Conservation (phyloP, 345 rosid genomes). For the Populus pruinosa region DNA sequence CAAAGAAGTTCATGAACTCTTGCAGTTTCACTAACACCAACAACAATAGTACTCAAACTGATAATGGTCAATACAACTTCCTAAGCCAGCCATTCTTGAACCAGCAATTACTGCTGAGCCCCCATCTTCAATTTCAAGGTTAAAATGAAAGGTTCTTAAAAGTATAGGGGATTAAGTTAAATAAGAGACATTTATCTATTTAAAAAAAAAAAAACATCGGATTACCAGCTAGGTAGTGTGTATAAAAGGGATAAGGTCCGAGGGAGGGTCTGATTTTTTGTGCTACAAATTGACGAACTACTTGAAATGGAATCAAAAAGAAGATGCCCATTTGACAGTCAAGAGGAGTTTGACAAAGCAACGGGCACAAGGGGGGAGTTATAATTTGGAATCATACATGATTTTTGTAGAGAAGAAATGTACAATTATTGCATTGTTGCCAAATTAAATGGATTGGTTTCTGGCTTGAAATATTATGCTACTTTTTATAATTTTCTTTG, state of each 20-base stretch:
- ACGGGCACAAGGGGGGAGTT: background rate
- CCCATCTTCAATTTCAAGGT: slow-evolving; percentile 54
- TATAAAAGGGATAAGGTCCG: background rate
- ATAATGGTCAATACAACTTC: slow-evolving; percentile 39
- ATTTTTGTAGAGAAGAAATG: slow-evolving; percentile 13
- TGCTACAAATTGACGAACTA: slow-evolving; percentile 8
- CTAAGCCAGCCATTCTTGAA: slow-evolving; percentile 44
- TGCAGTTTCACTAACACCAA: slow-evolving; percentile 45
- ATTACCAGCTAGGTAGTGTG: background rate
- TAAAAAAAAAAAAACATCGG: background rate
- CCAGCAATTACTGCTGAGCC: slow-evolving; percentile 52
- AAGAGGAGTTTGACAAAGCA: background rate
- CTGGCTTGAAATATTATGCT: background rate
- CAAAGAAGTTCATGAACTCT: slow-evolving; percentile 45
- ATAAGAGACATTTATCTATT: background rate
- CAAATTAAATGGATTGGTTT: slow-evolving; percentile 1
- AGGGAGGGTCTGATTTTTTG: background rate
- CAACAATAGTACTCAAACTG: slow-evolving; percentile 27
- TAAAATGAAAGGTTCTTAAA: slow-evolving; percentile 17
- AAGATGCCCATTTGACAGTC: slow-evolving; percentile 12
- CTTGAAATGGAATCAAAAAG: slow-evolving; percentile 8
- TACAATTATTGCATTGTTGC: background rate
- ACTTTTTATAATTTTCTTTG: background rate
- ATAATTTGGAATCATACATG: slow-evolving; percentile 8
- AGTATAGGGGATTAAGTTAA: background rate